phyloP scores from a whole-genome alignment of 108 stramenopile genomes.

The Nitzschia sp. region DNA sequence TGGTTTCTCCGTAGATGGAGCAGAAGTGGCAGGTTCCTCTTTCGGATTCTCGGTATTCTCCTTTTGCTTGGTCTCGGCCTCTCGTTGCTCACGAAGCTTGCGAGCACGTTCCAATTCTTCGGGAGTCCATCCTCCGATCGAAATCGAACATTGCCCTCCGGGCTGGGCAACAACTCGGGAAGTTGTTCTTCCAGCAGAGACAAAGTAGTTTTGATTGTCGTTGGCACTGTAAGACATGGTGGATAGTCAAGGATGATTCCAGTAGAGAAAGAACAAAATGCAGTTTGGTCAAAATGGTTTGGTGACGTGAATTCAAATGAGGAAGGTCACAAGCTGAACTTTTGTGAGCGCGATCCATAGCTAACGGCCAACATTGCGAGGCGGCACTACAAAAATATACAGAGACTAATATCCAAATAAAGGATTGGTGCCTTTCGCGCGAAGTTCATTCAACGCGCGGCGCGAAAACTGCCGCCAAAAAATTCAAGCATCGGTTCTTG shows the following conservation, averaged over 20 bases:
- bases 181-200: slow-evolving; percentile 55
- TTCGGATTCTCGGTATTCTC: not conserved
- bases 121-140: slow-evolving; percentile 43
- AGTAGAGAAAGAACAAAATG: too few species aligned
- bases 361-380: too few species aligned
- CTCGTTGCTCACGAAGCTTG: slow-evolving; percentile 31
- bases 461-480: too few species aligned
- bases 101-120: slow-evolving; percentile 38
- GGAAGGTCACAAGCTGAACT: too few species aligned
- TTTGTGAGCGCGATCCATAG: too few species aligned
- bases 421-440: too few species aligned
- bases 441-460: too few species aligned
- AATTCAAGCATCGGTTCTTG: too few species aligned
- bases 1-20: not conserved
- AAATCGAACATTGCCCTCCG: slow-evolving; percentile 57
- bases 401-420: too few species aligned
- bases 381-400: too few species aligned
- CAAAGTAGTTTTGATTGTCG: slow-evolving; percentile 74
- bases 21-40: not conserved
- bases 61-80: not conserved
- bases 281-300: not conserved
- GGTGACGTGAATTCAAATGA: not conserved
- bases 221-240: slow-evolving; percentile 45
- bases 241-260: too few species aligned
- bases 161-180: slow-evolving; percentile 60